Evolutionary conservation across 169 alveolate species (phyloP).

Genomic region (Fabrea salina): DNA sequence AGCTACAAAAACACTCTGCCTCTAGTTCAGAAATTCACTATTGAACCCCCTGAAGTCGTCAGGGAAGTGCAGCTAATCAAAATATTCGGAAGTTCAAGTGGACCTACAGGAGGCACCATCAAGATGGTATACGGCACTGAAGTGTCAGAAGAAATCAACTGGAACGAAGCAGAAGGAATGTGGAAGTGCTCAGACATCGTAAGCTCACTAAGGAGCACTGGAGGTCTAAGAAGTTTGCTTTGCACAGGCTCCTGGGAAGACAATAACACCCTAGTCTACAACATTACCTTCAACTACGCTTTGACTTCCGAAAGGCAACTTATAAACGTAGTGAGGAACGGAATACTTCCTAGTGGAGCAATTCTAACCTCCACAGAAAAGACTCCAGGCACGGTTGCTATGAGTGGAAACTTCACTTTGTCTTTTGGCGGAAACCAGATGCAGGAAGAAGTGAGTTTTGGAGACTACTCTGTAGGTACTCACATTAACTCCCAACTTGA

Average conservation of each 20-base stretch:
- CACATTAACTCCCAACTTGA: no score
- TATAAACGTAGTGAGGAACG: neutral
- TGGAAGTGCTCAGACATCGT: constrained; percentile 21
- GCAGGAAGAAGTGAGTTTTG: no score
- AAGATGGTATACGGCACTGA: neutral
- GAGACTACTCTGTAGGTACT: no score
- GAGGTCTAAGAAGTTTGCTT: neutral
- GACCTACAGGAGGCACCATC: neutral
- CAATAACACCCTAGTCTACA: neutral
- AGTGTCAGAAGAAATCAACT: neutral
- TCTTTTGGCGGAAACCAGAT: neutral
- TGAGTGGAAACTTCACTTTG: neutral
- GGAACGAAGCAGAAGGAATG: neutral
- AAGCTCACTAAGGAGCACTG: neutral
- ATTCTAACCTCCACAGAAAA: neutral
- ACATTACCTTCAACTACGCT: constrained; percentile 6
- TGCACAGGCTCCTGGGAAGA: neutral
- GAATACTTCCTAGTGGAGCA: neutral
- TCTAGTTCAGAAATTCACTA: neutral
- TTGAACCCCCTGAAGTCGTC: neutral
- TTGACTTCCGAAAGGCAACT: neutral
- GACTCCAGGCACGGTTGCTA: neutral
- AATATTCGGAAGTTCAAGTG: neutral
- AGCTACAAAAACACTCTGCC: neutral
- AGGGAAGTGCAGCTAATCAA: neutral